Percentiles rank a stretch among this genome's conserved stretches.
Evolutionary conservation across 164 flowering plant genomes (phyloP).

Genomic region (Stephania japonica): DNA sequence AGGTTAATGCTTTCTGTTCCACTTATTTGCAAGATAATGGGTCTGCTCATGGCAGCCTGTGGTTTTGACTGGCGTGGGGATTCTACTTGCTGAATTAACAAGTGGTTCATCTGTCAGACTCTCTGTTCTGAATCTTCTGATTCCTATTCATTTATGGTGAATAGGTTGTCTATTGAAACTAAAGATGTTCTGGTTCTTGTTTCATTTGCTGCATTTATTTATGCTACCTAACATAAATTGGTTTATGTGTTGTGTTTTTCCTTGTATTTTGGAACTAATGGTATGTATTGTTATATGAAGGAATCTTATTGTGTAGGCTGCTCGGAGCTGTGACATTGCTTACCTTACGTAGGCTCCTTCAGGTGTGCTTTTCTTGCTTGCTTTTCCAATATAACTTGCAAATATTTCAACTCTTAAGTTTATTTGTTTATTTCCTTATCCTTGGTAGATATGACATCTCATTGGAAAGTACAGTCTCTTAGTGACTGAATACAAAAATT

Average conservation of each 20-base stretch:
- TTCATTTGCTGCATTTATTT: neutral
- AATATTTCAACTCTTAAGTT: too few relatives aligned
- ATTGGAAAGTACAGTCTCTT: too few relatives aligned
- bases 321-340: neutral
- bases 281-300: neutral
- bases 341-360: neutral
- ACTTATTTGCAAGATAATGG: neutral
- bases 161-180: neutral
- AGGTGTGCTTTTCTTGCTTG: neutral
- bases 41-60: neutral
- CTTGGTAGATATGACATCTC: too few relatives aligned
- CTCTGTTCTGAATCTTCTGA: neutral
- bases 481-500: too few relatives aligned
- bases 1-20: neutral
- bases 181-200: neutral
- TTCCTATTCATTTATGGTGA: neutral
- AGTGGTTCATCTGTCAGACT: neutral
- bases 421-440: too few relatives aligned
- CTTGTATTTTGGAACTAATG: neutral
- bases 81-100: neutral
- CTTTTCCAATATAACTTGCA: neutral
- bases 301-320: neutral
- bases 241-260: neutral
- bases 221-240: neutral
- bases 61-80: neutral